These are phyloP conservation scores for Sporothrix sp. DNA, from an alignment of 2,329 filamentous ascomycete genomes.

Conservation along the genomic window DNA sequence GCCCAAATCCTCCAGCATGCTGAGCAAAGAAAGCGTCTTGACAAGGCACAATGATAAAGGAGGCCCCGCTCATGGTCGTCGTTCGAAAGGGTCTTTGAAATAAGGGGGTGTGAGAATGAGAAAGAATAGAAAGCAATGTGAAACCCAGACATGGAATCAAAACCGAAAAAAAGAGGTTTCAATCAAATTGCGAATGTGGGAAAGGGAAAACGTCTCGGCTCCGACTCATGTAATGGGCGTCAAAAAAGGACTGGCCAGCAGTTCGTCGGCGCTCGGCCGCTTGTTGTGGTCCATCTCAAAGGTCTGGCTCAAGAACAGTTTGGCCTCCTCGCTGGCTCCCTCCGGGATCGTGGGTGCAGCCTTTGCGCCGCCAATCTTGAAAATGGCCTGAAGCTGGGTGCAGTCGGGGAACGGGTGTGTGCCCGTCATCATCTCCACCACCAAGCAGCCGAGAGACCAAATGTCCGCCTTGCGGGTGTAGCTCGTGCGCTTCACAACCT, in stretches of 20 bases:
- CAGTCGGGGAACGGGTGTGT: constrained; percentile 94
- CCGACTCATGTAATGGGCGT: constrained; percentile 48
- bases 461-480: constrained; percentile 99
- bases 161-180: too few relatives aligned
- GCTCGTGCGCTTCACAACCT: constrained; percentile 94
- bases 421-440: constrained; percentile 99
- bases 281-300: constrained; percentile 95
- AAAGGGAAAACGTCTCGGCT: too few relatives aligned
- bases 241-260: constrained; percentile 76
- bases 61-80: too few relatives aligned
- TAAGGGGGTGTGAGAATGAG: neutral
- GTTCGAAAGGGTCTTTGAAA: neutral
- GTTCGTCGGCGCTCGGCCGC: constrained; percentile 81
- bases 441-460: constrained; percentile 91
- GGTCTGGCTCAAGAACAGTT: constrained; percentile 73
- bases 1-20: constrained; percentile 14
- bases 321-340: constrained; percentile 72
- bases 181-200: too few relatives aligned
- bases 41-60: too few relatives aligned
- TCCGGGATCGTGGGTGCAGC: constrained; percentile 84
- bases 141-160: too few relatives aligned
- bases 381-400: constrained; percentile 94
- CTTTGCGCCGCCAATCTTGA: constrained; percentile 88
- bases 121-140: too few relatives aligned
- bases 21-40: neutral